Evolutionary conservation across 2,329 filamentous ascomycete genomes (phyloP), one percentile per base, ranked within the genome.

Genomic region (Drechslerella dactyloides): DNA sequence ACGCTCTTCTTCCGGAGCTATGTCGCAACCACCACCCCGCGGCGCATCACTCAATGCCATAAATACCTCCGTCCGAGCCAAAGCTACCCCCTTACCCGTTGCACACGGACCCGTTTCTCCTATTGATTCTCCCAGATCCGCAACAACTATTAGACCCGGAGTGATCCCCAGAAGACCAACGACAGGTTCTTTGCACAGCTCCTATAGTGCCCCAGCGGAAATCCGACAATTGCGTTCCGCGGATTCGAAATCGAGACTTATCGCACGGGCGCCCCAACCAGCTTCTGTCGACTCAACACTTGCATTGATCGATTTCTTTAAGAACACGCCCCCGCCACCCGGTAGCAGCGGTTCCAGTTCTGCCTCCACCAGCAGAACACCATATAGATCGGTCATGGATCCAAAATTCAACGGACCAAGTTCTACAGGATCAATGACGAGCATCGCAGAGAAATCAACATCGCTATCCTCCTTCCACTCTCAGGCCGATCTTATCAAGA

Each of bases 251-350:
- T 44, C 55, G 11, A 73, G 64, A 65, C 82, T 81, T 52, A 86
- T 85, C 69, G 83, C 89, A 53, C 85, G 89, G 79, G 87, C 93
- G 66, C 89, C 91, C 54, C 88, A 91, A 86, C 76, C 50, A 74
- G 74, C 90, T 84, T 82, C 81, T 65, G 84, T 83, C 57, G 86
- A 86, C 56, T 88, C 88, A 74, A 96, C 88, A 64, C 90, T 90
- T 11, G 94, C 97, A 72, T 82, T 99, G 66, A 96, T 97, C 75
- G 93, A 97, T 78, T 97, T 99, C 79, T 96, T 99, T 74, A 88
- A 93, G 51, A 83, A 82, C 48, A 83, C 84, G 24, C 85, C 85
- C 73, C 90, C 87, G 68, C 75, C 76, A 33, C 48, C 86, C 85
- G n/a, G 88, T 94, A 11, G 91, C 92, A 8, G 91, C 92, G 0